A percentile compares a stretch with the other conserved stretches of the same genome.
phyloP scores from a whole-genome alignment of 805 yeast species.

The Lachancea quebecensis region DNA sequence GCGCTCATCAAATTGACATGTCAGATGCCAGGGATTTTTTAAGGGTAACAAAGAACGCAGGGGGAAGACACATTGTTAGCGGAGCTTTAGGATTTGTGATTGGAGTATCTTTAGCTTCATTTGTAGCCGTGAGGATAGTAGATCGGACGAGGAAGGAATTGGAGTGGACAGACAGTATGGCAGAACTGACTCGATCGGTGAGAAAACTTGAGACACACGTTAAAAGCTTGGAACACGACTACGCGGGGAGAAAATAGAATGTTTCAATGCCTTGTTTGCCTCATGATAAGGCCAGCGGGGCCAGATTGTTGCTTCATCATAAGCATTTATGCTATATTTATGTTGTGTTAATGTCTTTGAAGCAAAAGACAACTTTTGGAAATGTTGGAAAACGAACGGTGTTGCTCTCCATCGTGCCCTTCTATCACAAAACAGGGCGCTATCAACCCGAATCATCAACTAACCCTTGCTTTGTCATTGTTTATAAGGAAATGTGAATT shows the following conservation, averaged over 20 bases:
- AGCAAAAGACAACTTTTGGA: no score
- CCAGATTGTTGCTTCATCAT: no score
- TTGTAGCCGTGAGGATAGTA: conserved; percentile 8
- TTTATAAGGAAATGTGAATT: neutral
- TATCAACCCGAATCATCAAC: no score
- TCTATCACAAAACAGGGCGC: no score
- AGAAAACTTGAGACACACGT: conserved; percentile 10
- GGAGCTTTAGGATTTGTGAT: conserved; percentile 8
- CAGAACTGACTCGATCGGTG: conserved; percentile 8
- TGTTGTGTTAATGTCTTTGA: neutral
- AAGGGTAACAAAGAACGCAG: neutral
- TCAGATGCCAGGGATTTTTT: conserved; percentile 1
- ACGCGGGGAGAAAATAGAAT: neutral
- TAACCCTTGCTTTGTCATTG: neutral
- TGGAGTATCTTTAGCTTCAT: conserved; percentile 6
- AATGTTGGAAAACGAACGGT: no score
- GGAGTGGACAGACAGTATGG: conserved; percentile 9
- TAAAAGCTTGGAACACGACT: conserved; percentile 5
- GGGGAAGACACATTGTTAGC: conserved; percentile 1
- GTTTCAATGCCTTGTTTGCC: no score
- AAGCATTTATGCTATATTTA: neutral
- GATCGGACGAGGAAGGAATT: conserved; percentile 8
- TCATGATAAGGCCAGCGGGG: no score
- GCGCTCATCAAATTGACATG: neutral
- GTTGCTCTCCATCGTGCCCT: no score